phyloP scores from a whole-genome alignment of 768 basidiomycete species.

The Agrocybe pediades region DNA sequence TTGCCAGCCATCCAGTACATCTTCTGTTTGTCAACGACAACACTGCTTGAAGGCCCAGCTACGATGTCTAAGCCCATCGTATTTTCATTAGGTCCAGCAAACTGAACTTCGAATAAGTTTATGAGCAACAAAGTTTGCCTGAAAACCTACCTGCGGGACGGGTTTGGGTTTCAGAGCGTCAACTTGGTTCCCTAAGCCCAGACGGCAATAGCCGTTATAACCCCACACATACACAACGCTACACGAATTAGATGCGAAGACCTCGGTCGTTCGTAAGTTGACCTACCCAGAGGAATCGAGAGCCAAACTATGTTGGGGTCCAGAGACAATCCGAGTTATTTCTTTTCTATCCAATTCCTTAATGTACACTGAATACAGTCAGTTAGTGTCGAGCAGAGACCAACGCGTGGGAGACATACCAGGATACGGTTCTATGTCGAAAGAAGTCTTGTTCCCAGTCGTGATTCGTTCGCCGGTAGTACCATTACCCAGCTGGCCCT shows the following conservation, averaged over 20 bases:
- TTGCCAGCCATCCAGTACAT: slow-evolving; percentile 90
- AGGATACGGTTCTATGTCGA: slow-evolving; percentile 74
- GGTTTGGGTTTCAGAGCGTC: slow-evolving; percentile 79
- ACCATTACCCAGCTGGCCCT: slow-evolving; percentile 93
- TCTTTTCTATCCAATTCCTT: slow-evolving; percentile 76
- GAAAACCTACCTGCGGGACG: slow-evolving; percentile 67
- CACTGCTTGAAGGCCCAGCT: slow-evolving; percentile 84
- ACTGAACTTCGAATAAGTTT: slow-evolving; percentile 41
- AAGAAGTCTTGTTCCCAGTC: slow-evolving; percentile 82
- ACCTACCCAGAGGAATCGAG: slow-evolving; percentile 75
- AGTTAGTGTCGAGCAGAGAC: neutral
- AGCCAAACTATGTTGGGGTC: slow-evolving; percentile 85
- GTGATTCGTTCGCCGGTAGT: slow-evolving; percentile 90
- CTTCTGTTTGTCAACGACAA: slow-evolving; percentile 80
- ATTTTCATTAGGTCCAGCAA: slow-evolving; percentile 67
- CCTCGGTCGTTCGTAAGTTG: too few species aligned
- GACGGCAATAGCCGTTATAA: slow-evolving; percentile 88
- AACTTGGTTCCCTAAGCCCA: slow-evolving; percentile 85
- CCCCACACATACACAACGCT: slow-evolving; percentile 79
- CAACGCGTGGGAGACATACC: slow-evolving; percentile 38
- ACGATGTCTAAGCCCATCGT: slow-evolving; percentile 66
- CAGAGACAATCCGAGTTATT: slow-evolving; percentile 82
- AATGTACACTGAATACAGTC: slow-evolving; percentile 56
- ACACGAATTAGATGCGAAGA: too few species aligned
- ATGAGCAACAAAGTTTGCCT: neutral